Evolutionary conservation across 352 stramenopile genomes (phyloP).

Genomic region (Globisporangium paroecandrum): DNA sequence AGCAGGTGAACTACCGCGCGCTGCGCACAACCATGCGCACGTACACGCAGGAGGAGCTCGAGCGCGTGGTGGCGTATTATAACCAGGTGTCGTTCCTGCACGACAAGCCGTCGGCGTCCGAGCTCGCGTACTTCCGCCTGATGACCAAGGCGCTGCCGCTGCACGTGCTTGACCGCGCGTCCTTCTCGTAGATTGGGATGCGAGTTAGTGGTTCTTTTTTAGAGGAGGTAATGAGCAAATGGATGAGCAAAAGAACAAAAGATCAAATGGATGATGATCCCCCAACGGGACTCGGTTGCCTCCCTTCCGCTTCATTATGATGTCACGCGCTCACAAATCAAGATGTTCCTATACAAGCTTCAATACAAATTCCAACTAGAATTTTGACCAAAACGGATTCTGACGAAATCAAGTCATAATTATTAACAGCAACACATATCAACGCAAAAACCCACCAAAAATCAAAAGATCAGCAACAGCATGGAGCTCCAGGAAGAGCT

Average conservation of each 20-base stretch:
- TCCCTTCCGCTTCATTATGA: not conserved
- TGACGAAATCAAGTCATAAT: not conserved
- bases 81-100: constrained; percentile 50
- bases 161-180: constrained; percentile 79
- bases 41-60: constrained; percentile 76
- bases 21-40: constrained; percentile 73
- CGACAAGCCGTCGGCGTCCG: constrained; percentile 64
- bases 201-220: constrained; percentile 5
- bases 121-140: constrained; percentile 80
- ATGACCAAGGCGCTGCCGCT: constrained; percentile 84
- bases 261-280: not conserved
- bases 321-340: not conserved
- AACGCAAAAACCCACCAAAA: not conserved
- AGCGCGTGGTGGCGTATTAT: constrained; percentile 78
- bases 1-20: constrained; percentile 78
- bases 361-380: not conserved
- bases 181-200: constrained; percentile 57
- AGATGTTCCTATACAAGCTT: not conserved
- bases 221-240: constrained; percentile 1
- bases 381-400: not conserved
- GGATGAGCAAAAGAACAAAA: not conserved
- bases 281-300: not conserved
- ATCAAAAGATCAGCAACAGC: not conserved
- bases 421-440: not conserved
- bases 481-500: constrained; percentile 40